Evolutionary conservation across 78 protist species (phyloP).

Genomic region (Dictyostelium citrinum): DNA sequence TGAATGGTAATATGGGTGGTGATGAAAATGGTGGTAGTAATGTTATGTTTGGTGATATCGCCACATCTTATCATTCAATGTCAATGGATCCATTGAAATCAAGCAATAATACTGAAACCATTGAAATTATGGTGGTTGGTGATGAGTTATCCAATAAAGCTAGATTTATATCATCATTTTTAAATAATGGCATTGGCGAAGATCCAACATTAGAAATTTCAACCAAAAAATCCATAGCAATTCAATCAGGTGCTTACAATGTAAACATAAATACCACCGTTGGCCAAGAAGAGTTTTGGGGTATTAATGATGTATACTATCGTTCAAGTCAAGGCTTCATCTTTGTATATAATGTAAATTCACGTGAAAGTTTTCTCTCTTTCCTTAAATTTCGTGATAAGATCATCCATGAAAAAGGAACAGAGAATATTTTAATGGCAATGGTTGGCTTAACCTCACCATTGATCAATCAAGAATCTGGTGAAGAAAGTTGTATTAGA

Average conservation of each 20-base stretch:
- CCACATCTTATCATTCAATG: background rate
- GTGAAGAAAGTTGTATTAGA: background rate
- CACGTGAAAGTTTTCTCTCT: slow-evolving; percentile 30
- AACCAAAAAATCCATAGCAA: slow-evolving; percentile 7
- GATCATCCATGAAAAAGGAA: slow-evolving; percentile 35
- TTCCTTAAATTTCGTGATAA: slow-evolving; percentile 35
- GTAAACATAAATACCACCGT: slow-evolving; percentile 43
- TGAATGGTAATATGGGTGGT: background rate
- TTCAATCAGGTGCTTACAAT: slow-evolving; percentile 52
- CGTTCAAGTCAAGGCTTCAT: slow-evolving; percentile 60
- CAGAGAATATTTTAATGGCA: slow-evolving; percentile 50
- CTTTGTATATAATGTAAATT: slow-evolving; percentile 60
- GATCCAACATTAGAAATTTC: slow-evolving; percentile 19
- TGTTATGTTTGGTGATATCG: background rate
- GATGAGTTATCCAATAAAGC: slow-evolving; percentile 49
- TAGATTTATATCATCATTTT: slow-evolving; percentile 23
- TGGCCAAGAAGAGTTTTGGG: slow-evolving; percentile 76
- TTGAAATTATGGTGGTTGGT: slow-evolving; percentile 61
- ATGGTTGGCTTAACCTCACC: slow-evolving; percentile 35
- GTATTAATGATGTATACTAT: slow-evolving; percentile 36
- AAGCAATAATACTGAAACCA: background rate
- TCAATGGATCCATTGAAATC: background rate
- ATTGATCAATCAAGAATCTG: background rate
- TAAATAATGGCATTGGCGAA: slow-evolving; percentile 28
- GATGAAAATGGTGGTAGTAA: background rate